Conservation (phyloP, 2,329 filamentous ascomycete species). For the Verticillium nubilum region DNA sequence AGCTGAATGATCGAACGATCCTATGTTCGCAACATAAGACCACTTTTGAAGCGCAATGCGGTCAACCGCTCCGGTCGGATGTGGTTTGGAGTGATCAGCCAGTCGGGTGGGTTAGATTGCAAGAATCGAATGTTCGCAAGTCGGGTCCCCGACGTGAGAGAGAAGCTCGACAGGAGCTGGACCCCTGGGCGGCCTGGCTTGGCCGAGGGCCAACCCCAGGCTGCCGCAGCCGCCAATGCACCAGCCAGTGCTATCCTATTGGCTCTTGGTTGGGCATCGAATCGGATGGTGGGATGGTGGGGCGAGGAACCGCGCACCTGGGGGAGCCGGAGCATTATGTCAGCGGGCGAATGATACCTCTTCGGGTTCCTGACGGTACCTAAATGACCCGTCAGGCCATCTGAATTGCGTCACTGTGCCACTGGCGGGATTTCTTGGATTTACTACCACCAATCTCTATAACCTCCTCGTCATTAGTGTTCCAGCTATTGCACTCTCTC, state of each 20-base stretch:
- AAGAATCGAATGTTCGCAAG: conserved; percentile 4
- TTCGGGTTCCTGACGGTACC: too few relatives aligned
- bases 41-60: not conserved
- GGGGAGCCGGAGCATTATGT: not conserved
- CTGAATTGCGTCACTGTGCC: too few relatives aligned
- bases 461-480: too few relatives aligned
- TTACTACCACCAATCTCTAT: too few relatives aligned
- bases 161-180: not conserved
- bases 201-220: not conserved
- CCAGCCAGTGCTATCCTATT: too few relatives aligned
- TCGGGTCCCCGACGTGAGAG: not conserved
- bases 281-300: conserved; percentile 1
- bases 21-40: conserved; percentile 2
- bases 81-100: not conserved
- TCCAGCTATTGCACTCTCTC: too few relatives aligned
- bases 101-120: conserved; percentile 1
- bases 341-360: too few relatives aligned
- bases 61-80: not conserved
- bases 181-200: not conserved
- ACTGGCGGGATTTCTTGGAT: too few relatives aligned
- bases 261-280: not conserved
- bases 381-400: too few relatives aligned
- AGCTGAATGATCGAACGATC: not conserved
- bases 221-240: too few relatives aligned
- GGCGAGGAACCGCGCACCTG: not conserved